phyloP scores from a whole-genome alignment of 139 green algal genomes.

The Chlorella sp. region DNA sequence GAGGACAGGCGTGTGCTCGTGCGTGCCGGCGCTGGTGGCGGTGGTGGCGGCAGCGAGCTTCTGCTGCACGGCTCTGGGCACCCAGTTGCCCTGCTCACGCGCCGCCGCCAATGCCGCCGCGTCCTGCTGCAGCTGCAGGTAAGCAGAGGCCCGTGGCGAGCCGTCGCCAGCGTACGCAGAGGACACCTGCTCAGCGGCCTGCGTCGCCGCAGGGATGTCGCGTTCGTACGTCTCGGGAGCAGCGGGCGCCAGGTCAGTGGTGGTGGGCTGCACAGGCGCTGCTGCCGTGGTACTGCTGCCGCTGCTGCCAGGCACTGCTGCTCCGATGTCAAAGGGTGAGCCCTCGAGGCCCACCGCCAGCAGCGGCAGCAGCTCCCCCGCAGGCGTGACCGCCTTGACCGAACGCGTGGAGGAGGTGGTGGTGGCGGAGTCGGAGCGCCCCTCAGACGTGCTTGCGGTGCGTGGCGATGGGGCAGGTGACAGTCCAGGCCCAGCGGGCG shows the following conservation, averaged over 20 bases:
- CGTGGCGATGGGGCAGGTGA: background rate
- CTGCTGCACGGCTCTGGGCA: too few species aligned
- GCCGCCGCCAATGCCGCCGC: too few species aligned
- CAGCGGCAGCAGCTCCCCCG: background rate
- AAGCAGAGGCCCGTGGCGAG: too few species aligned
- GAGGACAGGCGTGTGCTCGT: too few species aligned
- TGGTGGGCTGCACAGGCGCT: background rate
- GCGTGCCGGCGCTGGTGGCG: too few species aligned
- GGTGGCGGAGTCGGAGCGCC: too few species aligned
- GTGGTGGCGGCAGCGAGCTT: too few species aligned
- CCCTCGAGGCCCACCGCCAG: background rate
- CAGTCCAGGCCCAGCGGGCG: background rate
- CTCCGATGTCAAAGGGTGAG: background rate
- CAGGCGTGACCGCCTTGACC: background rate
- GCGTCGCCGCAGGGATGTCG: too few species aligned
- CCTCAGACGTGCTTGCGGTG: background rate
- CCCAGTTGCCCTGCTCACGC: too few species aligned
- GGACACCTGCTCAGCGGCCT: too few species aligned
- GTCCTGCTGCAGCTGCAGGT: too few species aligned
- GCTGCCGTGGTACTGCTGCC: background rate
- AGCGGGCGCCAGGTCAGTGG: background rate
- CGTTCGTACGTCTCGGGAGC: too few species aligned
- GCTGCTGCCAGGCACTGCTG: background rate
- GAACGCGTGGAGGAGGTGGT: background rate
- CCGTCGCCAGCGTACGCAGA: background rate